Evolutionary conservation across 2,329 filamentous ascomycete genomes (phyloP), one percentile per base, ranked within the genome.

Genomic region (Botryotinia calthae): DNA sequence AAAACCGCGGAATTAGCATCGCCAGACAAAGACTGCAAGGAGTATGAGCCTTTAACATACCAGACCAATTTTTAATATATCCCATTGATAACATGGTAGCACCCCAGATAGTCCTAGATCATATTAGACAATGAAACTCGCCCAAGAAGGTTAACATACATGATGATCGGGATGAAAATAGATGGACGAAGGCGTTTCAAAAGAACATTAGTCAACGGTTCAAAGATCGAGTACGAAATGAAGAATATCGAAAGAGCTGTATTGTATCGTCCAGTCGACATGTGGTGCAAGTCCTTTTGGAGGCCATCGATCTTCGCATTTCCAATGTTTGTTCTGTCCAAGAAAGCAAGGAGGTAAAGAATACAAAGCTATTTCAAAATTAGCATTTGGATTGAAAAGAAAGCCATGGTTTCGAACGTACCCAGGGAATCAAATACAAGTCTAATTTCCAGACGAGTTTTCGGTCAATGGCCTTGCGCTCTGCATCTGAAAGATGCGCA

Each of bases 231-330:
- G 80, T 97, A 97, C 0, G 92, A 94, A 68, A 97, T 86, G 83
- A 97, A 97, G 84, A 97, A 97, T 77, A 97, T 91, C 46, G 92
- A 93, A 14, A 97, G 85, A 0, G 90, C 88, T 42, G 87, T 85
- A 81, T 95, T 95, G 83, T 94, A 97, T 79, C 92, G 85, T 18
- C 85, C 82, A 3, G 87, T 85, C 0, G 86, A 86, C 85, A 95
- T 87, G 40, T 86, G 76, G 7, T 78, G 70, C 25, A 95, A 83
- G 73, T 92, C 89, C 16, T 46, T 82, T 48, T 78, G 95, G 25
- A 94, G 77, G 1, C 86, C 85, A 40, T 87, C 87, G 73, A 90
- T 87, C 76, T 89, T 90, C 54, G 88, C 93, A 82, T 86, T 96
- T 58, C 93, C 92, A 74, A 96, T 94, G 78, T 96, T 95, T 40